Base-by-base conservation (phyloP, 805 yeast genomes). In the Saccharomycopsis sp. region DNA sequence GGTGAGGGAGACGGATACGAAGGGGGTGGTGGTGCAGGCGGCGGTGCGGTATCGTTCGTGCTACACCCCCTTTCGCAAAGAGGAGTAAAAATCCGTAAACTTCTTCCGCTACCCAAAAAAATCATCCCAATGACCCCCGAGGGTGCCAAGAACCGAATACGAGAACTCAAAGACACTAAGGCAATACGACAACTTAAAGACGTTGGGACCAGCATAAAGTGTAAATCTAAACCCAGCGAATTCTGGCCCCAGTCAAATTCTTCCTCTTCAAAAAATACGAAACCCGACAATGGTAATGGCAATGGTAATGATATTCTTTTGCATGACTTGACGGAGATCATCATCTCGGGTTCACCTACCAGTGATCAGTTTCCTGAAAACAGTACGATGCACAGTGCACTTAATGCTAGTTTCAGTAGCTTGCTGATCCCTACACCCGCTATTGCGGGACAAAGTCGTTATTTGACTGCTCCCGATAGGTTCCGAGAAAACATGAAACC, bases 301-400 rank as follows among this genome's bases (percentile, higher is more conserved):
- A 38, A 55, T 35, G 24, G 52, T 34, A 44, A 44, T 17, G 20
- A 29, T 23, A 53, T 56, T 8, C 55, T 49, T 20, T 44, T 57
- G 14, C 63, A 60, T 35, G 50, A 58, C n/a, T 52, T 60, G 35
- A 60, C 63, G 14, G 63, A 60, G 49, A 58, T 60, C 22, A 12
- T 44, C 22, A 44, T 44, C 7, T 19, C 49, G 8, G 49, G 49
- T 7, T 44, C 49, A 5, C 22, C 49, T 44, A 44, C 49, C 7
- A 44, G 49, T 44, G 49, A 44, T 7, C 49, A 44, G 49, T 44
- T 44, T 44, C 20, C 49, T 17, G 38, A 12, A 29, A 29, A 12
- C 38, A 44, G 22, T 17, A 44, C 8, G 7, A 12, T 17, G 3
- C 49, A 44, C 8, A 44, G 22, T 17, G 49, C 7, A 7, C 19